Evolutionary conservation across 179 eudicot species (phyloP).

Genomic region (Spinacia oleracea): DNA sequence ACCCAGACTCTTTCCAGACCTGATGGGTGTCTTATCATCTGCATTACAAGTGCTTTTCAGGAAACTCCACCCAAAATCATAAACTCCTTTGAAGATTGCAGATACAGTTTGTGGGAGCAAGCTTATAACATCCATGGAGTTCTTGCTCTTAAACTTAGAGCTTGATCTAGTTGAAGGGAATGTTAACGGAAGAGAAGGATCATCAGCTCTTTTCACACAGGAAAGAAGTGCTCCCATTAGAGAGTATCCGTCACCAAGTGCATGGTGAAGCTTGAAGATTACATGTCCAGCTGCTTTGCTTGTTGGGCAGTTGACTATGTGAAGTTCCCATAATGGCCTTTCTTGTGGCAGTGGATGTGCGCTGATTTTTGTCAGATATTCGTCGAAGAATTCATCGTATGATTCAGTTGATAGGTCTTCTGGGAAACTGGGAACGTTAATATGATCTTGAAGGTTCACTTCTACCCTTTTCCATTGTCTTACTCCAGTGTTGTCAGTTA

Average conservation of each 20-base stretch:
- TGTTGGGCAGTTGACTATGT: constrained; percentile 54
- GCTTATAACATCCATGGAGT: not conserved
- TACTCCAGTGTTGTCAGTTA: constrained; percentile 42
- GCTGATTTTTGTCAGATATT: constrained; percentile 56
- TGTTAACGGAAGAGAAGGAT: constrained; percentile 56
- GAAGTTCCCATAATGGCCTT: constrained; percentile 79
- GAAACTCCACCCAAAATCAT: constrained; percentile 65
- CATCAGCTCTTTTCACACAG: constrained; percentile 54
- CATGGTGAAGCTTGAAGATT: constrained; percentile 75
- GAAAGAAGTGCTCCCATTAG: constrained; percentile 82
- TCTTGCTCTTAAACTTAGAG: not conserved
- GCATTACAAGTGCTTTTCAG: constrained; percentile 48
- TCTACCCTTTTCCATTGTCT: constrained; percentile 69
- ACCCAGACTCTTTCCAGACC: constrained; percentile 59
- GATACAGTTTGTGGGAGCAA: constrained; percentile 24
- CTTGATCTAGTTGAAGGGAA: constrained; percentile 43
- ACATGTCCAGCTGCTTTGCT: constrained; percentile 48
- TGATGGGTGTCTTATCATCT: constrained; percentile 55
- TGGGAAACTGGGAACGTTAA: constrained; percentile 42
- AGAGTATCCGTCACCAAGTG: constrained; percentile 81
- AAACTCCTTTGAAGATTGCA: constrained; percentile 32
- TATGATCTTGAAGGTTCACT: constrained; percentile 59
- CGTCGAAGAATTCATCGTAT: constrained; percentile 45
- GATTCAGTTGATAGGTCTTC: constrained; percentile 30
- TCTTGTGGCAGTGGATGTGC: constrained; percentile 50